Base-by-base conservation (phyloP, 2,329 filamentous ascomycete genomes). In the Periconia sp. region DNA sequence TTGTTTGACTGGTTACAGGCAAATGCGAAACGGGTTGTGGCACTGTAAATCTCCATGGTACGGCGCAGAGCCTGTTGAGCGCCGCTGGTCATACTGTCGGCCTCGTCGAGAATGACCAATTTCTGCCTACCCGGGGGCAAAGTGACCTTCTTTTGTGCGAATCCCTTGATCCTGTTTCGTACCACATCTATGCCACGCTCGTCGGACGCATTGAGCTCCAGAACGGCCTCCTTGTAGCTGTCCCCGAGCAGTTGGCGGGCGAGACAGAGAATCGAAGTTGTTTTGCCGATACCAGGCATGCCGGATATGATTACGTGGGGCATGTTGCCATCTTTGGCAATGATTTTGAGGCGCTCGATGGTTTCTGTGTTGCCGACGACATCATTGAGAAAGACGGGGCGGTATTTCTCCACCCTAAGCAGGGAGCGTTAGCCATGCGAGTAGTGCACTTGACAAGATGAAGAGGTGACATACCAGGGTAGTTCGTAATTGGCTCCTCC, bases 1-100 rank as follows among this genome's bases (percentile, higher is more conserved):
- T 97, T 99, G 80, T 97, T 99, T 58, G 90, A 94, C 79, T 96
- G 91, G 74, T 99, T 99, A 81, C 94, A 99, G 2, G 94, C 94
- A 69, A 99, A 99, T 0, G 94, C 94, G 70, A 99, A 99, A 54
- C 94, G 85, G 2, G 94, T 99, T 1, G 94, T 99, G 58, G 92
- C 88, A 41, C 91, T 95, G 79, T 97, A 97, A 48, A 97, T 99
- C 74, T 99, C 94, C 94, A 99, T 99, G 0, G 94, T 99, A 58
- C 94, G 83, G 62, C 94, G 85, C 35, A 99, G 83, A 18, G 94
- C 94, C 76, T 97, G 94, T 73, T 99, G 94, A 2, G 94, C 94
- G 49, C 94, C 94, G 20, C 90, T 90, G 1, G 94, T 99, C 94
- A 99, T 99, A 68, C 83, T 85, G 52, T 99, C 94, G 54, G 94